Evolutionary conservation across 176 grass and related monocot species (phyloP).

Genomic region (Avena insularis): DNA sequence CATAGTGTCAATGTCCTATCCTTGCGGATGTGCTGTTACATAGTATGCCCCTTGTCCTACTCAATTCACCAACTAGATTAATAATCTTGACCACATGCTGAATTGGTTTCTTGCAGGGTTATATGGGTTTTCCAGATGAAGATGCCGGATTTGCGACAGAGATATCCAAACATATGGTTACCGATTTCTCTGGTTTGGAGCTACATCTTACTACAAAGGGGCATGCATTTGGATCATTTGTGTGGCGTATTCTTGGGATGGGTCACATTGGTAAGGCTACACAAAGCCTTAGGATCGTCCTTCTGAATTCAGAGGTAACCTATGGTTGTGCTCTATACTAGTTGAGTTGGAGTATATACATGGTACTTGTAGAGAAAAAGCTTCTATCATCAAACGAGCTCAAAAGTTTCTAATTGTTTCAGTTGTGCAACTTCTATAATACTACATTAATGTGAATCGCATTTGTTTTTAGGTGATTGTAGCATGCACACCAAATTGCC

Average conservation of each 20-base stretch:
- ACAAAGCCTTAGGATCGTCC: background rate
- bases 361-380: background rate
- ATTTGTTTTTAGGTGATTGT: background rate
- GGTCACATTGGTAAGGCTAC: background rate
- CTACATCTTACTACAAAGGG: background rate
- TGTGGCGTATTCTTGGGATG: background rate
- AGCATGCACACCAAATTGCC: background rate
- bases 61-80: background rate
- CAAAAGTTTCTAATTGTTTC: background rate
- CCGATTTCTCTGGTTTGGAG: background rate
- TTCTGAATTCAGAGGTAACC: background rate
- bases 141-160: background rate
- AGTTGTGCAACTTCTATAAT: background rate
- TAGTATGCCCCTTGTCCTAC: background rate
- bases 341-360: background rate
- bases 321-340: background rate
- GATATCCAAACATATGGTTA: background rate
- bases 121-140: no score
- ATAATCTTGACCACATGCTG: background rate
- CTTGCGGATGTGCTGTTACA: background rate
- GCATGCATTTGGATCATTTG: background rate
- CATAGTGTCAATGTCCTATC: background rate
- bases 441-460: background rate
- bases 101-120: background rate
- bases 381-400: background rate